Evolutionary conservation across 2,329 filamentous ascomycete species (phyloP).

Genomic region (Arthrocladium fulminans): DNA sequence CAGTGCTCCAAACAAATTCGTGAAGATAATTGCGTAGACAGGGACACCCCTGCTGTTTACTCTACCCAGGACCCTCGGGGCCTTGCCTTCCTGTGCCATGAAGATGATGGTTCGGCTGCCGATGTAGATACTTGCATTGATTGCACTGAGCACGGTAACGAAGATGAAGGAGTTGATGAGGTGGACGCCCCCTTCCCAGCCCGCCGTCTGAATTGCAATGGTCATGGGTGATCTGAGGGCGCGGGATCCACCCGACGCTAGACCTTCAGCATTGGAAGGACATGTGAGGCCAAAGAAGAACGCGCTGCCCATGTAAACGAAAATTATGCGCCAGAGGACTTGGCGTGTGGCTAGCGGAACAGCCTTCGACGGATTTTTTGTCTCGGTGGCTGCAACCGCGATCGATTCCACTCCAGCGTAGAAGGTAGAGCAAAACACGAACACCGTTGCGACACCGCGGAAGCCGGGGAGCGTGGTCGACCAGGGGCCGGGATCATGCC

Average conservation of each 20-base stretch:
- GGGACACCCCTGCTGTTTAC: conserved; percentile 46
- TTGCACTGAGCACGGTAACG: conserved; percentile 60
- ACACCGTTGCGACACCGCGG: conserved; percentile 30
- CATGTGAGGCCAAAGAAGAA: conserved; percentile 69
- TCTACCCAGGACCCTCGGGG: conserved; percentile 59
- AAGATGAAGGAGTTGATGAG: conserved; percentile 72
- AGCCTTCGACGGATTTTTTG: conserved; percentile 40
- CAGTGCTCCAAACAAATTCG: conserved; percentile 17
- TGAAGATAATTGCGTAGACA: conserved; percentile 16
- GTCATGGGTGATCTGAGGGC: conserved; percentile 66
- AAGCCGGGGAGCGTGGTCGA: conserved; percentile 27
- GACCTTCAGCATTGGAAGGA: conserved; percentile 55
- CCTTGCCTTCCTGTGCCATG: conserved; percentile 66
- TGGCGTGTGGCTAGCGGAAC: conserved; percentile 37
- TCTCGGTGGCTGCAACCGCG: conserved; percentile 35
- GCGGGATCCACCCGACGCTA: conserved; percentile 53
- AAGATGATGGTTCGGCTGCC: conserved; percentile 60
- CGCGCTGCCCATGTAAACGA: conserved; percentile 61
- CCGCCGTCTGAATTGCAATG: conserved; percentile 63
- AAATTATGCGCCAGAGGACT: conserved; percentile 35
- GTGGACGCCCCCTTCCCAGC: conserved; percentile 63
- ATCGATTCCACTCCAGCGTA: conserved; percentile 32
- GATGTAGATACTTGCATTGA: conserved; percentile 71
- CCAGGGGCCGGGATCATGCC: conserved; percentile 30
- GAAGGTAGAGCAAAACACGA: conserved; percentile 32